phyloP scores from a whole-genome alignment of 2,329 filamentous ascomycete genomes.

The Cryphonectria naterciae region DNA sequence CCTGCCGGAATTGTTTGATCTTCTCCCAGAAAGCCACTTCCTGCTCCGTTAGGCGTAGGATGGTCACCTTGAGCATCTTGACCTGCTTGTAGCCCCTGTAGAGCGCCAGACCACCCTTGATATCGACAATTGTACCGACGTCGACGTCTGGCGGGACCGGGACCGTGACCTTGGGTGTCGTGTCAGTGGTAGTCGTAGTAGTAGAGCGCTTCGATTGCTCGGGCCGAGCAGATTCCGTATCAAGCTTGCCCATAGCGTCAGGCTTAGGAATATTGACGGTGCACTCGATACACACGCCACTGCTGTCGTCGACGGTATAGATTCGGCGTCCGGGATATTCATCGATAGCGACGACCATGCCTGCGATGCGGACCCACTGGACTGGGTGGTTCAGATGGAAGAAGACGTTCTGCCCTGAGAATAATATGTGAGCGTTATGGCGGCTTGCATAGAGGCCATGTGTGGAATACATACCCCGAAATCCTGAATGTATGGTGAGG shows the following conservation, averaged over 20 bases:
- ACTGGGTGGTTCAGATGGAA: constrained; percentile 77
- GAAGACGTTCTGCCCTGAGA: constrained; percentile 58
- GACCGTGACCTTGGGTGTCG: constrained; percentile 9
- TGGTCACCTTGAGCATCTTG: constrained; percentile 53
- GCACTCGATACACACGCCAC: constrained; percentile 61
- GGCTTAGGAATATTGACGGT: constrained; percentile 35
- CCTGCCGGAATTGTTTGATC: constrained; percentile 51
- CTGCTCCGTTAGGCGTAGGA: constrained; percentile 55
- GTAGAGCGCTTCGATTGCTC: not conserved
- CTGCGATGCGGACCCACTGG: constrained; percentile 73
- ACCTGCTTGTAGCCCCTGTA: constrained; percentile 58
- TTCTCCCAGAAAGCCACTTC: constrained; percentile 66
- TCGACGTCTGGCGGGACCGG: constrained; percentile 44
- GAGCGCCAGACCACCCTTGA: constrained; percentile 56
- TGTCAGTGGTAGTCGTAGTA: not conserved
- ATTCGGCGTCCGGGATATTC: constrained; percentile 51
- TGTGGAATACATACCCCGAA: not conserved
- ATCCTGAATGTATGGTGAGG: constrained; percentile 53
- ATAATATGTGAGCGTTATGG: constrained; percentile 32
- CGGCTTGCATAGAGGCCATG: not conserved
- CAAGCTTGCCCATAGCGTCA: constrained; percentile 10
- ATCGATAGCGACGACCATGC: constrained; percentile 68
- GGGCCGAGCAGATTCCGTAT: not conserved
- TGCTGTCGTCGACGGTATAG: constrained; percentile 69
- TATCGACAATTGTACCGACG: constrained; percentile 59